Evolutionary conservation across 140 eudicot species (phyloP).

Genomic region (Erigeron philadelphicus): DNA sequence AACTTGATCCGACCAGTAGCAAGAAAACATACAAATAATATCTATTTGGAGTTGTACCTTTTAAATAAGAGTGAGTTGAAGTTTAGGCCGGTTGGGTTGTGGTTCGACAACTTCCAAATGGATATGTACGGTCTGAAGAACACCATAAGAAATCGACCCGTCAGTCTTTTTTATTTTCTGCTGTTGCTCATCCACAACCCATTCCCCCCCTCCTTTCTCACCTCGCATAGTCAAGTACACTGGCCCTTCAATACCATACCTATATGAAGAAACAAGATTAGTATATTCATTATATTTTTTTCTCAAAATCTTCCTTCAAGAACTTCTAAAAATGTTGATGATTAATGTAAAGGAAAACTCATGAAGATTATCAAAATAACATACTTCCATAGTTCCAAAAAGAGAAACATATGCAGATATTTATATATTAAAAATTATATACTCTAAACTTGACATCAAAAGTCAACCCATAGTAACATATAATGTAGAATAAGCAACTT

Average conservation of each 20-base stretch:
- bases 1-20: background rate
- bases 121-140: constrained; percentile 70
- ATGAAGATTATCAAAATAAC: background rate
- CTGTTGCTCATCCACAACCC: constrained; percentile 93
- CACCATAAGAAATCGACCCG: constrained; percentile 56
- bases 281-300: background rate
- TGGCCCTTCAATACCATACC: constrained; percentile 98
- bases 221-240: constrained; percentile 61
- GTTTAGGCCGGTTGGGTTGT: constrained; percentile 91
- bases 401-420: no score
- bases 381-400: background rate
- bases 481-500: background rate
- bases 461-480: background rate
- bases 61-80: constrained; percentile 63
- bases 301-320: background rate
- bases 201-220: constrained; percentile 74
- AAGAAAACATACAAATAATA: background rate
- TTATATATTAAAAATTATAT: no score
- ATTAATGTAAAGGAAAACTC: background rate
- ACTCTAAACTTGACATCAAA: background rate
- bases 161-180: constrained; percentile 66
- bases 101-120: constrained; percentile 95
- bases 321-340: background rate
- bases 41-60: background rate
- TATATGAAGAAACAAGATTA: constrained; percentile 22